Evolutionary conservation across 352 stramenopile species (phyloP), one percentile per base, ranked within the genome.

Genomic region (Lagenidium sp.): DNA sequence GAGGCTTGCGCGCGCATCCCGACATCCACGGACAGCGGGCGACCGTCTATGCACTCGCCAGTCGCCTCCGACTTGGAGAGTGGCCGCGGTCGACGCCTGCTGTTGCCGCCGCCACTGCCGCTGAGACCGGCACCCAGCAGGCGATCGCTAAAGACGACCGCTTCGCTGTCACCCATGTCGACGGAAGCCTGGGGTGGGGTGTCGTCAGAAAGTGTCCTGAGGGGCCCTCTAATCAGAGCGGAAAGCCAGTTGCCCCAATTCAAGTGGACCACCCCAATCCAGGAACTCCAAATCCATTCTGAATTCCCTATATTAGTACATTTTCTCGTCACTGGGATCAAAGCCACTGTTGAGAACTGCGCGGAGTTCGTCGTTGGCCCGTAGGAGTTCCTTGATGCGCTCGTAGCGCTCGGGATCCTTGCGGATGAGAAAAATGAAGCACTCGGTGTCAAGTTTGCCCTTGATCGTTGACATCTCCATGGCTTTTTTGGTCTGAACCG

Each of bases 401-500:
- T 87, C 75, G 53, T 90, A 87, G 8, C 63, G 71, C 55, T 92
- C 78, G 1, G 74, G 64, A 49, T 94, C 70, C 42, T 94, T 94
- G 38, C 77, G 82, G 50, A 94, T 83, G n/a, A 87, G 58, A 39
- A 94, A 92, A 39, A 88, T 88, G 52, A 94, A 89, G 58, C 82
- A 94, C 55, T 94, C 82, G 21, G 77, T 84, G 49, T 94, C 82
- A 20, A 94, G 53, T 36, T 92, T 91, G 37, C 79, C 82, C 53
- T 90, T 88, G 55, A 90, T 62, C n/a, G 65, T 50, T 28, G 82
- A 63, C 32, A 94, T 42, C 23, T 89, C 77, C 68, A 92, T 75
- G 12, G 80, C 79, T 36, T 92, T 94, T 46, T 89, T 89, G 0
- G 82, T 94, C 82, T 94, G 26, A 6, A 10, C 18, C n/a, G 19